Base-by-base conservation (phyloP, 129 eudicot genomes). In the Solidago caesia region DNA sequence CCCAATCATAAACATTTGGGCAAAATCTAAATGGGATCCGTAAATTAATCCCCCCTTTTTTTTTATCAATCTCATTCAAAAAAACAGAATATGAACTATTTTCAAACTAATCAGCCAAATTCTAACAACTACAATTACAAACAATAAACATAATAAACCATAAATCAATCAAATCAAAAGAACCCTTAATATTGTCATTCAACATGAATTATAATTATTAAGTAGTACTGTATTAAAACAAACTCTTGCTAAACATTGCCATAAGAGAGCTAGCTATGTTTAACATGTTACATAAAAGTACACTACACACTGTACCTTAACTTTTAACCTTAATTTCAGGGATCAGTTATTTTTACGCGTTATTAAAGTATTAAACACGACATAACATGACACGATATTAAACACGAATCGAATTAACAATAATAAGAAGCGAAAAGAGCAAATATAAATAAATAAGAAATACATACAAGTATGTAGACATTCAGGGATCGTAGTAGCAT, bases 391-490 rank as follows among this genome's bases (percentile, higher is more conserved):
- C 2, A 33, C 39, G 51, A 46, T 4, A 56, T 61, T 10, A 26
- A 8, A 55, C 15, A 49, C 15, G 53, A 60, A 70, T 75, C 78
- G 21, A 63, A 53, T 42, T 29, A 13, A 25, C 80, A 48, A 75
- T 29, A 62, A 74, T 51, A 78, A 78, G 52, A 49, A 44, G 5
- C 11, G 44, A 29, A 26, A 10, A 62, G 12, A 8, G 10, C 1
- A 61, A 61, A 2, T 12, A 61, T 11, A 61, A 9, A 61, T 11
- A 65, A 8, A 58, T 29, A 13, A 47, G 7, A 27, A 64, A 49
- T 3, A 84, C 96, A 71, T 29, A 93, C 98, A 93, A 48, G 98
- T 90, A 81, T 90, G 98, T 75, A 90, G 94, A 72, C 99, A 93
- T 69, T 87, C 96, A 12, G 92, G 88, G 43, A 94, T 82, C 44